Base-by-base conservation (phyloP, 108 stramenopile genomes). In the Bacterosira constricta region DNA sequence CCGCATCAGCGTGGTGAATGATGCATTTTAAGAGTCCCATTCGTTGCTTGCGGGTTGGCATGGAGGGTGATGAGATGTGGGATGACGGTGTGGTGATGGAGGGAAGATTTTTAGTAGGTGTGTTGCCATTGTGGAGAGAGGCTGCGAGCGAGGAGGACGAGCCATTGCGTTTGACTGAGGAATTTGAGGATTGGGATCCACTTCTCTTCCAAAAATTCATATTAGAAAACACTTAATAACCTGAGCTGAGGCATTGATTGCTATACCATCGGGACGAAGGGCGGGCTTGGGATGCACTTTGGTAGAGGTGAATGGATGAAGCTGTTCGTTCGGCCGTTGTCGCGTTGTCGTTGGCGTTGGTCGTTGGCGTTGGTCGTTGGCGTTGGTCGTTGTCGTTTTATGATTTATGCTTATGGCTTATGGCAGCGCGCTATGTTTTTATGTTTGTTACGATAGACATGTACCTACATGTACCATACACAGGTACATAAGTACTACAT, bases 11-110 rank as follows among this genome's bases (percentile, higher is more conserved):
- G 46, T 80, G 65, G 38, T 80, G 71, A 39, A 72, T 80, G 15
- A 80, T 71, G 59, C 60, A 42, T 47, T 72, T 71, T 30, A 80
- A 51, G 31, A 80, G 71, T 11, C 47, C 64, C 79, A 80, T 80
- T 13, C 79, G 71, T 36, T 80, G 71, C 25, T 65, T 63, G 20
- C 79, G 63, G 15, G 71, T 67, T 18, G 79, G 70, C 4, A 80
- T 23, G 8, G 69, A 58, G 4, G 53, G 18, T 11, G 59, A 18
- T 13, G 32, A 50, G 37, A 45, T 11, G 6, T 59, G 20, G 13
- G 59, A 9, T 12, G 66, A 42, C 18, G 21, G 59, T 66, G 30
- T 51, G 49, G 27, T 38, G 32, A 66, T 20, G 1, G 65, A 66
- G 13, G 31, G 32, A 4, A 38, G 38, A 12, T n/a, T 37, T 36